These are phyloP conservation scores for Boletus semigastroideus DNA, from an alignment of 1,284 basidiomycete genomes.

Conservation along the genomic window DNA sequence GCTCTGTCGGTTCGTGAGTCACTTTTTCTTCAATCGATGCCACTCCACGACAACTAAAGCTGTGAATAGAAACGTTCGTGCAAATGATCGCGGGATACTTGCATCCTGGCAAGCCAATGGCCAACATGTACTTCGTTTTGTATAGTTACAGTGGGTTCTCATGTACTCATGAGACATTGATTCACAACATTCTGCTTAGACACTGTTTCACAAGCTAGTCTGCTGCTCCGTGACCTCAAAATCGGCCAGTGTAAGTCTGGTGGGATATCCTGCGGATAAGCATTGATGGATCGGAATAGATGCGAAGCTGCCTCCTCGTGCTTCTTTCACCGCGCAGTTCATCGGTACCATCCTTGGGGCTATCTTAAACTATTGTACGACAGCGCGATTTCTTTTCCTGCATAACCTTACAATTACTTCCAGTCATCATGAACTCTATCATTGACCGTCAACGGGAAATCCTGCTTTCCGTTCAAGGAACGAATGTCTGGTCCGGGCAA, in stretches of 20 bases:
- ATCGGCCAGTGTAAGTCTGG: conserved; percentile 50
- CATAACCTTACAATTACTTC: neutral
- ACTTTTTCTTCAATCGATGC: no score
- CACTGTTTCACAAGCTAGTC: conserved; percentile 42
- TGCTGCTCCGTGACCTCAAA: conserved; percentile 56
- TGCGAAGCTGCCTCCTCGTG: conserved; percentile 67
- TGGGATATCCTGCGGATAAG: neutral
- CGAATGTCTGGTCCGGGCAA: conserved; percentile 63
- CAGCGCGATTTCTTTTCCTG: neutral
- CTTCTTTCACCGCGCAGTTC: conserved; percentile 64
- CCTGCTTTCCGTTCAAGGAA: conserved; percentile 47
- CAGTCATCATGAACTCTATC: conserved; percentile 58
- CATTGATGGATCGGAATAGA: conserved; percentile 26
- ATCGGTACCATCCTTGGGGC: conserved; percentile 46
- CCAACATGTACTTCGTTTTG: no score
- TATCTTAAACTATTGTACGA: conserved; percentile 52
- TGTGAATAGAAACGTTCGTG: no score
- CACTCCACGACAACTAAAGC: no score
- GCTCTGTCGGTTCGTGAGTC: no score
- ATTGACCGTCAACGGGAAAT: conserved; percentile 53
- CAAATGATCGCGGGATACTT: no score
- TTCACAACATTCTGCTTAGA: conserved; percentile 28
- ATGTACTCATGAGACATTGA: neutral
- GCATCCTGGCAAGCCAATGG: no score
- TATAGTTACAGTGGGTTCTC: no score